These are phyloP conservation scores for Colletotrichum liaoningense DNA, from an alignment of 2,329 filamentous ascomycete genomes.

Conservation along the genomic window DNA sequence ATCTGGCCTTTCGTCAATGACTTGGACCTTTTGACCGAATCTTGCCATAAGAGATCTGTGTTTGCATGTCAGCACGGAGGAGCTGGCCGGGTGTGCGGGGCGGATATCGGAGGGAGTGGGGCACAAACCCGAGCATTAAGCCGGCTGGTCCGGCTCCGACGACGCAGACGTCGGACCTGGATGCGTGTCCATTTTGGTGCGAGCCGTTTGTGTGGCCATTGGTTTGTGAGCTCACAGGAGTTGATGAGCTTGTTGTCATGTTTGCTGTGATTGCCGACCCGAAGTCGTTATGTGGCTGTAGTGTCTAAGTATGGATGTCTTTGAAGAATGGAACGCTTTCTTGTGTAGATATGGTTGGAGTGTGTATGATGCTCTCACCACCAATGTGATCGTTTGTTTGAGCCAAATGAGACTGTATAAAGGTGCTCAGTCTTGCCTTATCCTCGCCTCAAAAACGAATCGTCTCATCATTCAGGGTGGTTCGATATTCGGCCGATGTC, in stretches of 20 bases:
- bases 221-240: not conserved
- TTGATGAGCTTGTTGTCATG: conserved; percentile 18
- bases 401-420: not conserved
- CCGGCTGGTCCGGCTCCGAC: conserved; percentile 28
- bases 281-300: not conserved
- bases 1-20: conserved; percentile 17
- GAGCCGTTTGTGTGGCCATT: not conserved
- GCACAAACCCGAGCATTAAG: conserved; percentile 29
- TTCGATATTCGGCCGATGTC: conserved; percentile 16
- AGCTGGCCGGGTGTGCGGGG: not conserved
- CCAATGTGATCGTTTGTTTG: too few species aligned
- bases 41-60: conserved; percentile 17
- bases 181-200: not conserved
- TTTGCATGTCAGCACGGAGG: not conserved
- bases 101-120: not conserved
- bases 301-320: not conserved
- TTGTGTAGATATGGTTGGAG: not conserved
- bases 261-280: not conserved
- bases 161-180: conserved; percentile 23
- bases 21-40: conserved; percentile 21
- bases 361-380: too few species aligned
- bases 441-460: not conserved
- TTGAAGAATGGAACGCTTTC: not conserved
- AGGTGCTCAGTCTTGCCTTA: not conserved
- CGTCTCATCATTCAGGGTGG: not conserved